phyloP scores from a whole-genome alignment of 805 yeast species.

The Ogataea salicorniae region DNA sequence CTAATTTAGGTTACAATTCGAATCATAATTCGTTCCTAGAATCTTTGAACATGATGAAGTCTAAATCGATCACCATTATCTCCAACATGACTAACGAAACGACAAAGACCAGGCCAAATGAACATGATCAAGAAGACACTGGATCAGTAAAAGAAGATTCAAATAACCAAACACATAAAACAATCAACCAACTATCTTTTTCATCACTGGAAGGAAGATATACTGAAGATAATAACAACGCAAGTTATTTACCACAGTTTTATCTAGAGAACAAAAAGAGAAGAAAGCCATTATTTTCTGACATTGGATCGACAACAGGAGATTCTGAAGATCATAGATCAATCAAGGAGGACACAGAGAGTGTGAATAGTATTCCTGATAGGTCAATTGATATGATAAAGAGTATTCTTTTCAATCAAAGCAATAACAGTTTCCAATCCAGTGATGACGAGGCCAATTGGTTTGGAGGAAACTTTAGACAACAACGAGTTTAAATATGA shows the following conservation, averaged over 20 bases:
- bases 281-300: slow-evolving; percentile 3
- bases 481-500: slow-evolving; percentile 7
- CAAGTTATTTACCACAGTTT: slow-evolving; percentile 5
- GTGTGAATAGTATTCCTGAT: not conserved
- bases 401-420: slow-evolving; percentile 6
- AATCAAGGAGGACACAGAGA: not conserved
- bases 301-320: not conserved
- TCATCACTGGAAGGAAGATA: not conserved
- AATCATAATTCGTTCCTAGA: slow-evolving; percentile 4
- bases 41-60: slow-evolving; percentile 5
- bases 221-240: slow-evolving; percentile 5
- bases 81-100: slow-evolving; percentile 17
- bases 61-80: slow-evolving; percentile 15
- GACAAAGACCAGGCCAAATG: slow-evolving; percentile 6
- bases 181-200: no score
- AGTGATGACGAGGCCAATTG: slow-evolving; percentile 21
- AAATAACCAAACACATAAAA: no score
- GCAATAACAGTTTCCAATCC: slow-evolving; percentile 6
- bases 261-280: slow-evolving; percentile 3
- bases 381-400: slow-evolving; percentile 7
- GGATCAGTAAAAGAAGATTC: not conserved
- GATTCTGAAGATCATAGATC: slow-evolving; percentile 3
- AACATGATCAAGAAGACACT: not conserved
- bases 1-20: not conserved
- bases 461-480: slow-evolving; percentile 23